Evolutionary conservation across 352 stramenopile genomes (phyloP).

Genomic region (Globisporangium apiculatum): DNA sequence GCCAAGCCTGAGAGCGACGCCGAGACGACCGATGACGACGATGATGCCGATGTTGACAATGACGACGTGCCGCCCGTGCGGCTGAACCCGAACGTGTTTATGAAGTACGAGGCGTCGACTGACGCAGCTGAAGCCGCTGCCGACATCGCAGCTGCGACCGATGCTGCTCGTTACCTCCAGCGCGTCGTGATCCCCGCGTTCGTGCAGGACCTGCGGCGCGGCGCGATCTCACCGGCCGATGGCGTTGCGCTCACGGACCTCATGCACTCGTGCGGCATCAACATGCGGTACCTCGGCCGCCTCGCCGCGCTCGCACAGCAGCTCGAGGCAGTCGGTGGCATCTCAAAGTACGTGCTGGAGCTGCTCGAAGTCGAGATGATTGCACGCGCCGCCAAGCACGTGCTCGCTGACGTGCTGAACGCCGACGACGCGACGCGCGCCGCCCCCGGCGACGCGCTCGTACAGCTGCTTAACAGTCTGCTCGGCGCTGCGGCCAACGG

Average conservation of each 20-base stretch:
- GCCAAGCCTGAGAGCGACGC: slow-evolving; percentile 22
- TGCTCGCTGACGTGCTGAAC: slow-evolving; percentile 67
- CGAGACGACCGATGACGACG: slow-evolving; percentile 20
- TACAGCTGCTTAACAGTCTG: slow-evolving; percentile 83
- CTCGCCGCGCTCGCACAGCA: slow-evolving; percentile 85
- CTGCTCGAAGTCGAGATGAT: slow-evolving; percentile 96
- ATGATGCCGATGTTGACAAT: slow-evolving; percentile 36
- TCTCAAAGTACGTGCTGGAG: slow-evolving; percentile 93
- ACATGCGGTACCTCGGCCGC: slow-evolving; percentile 94
- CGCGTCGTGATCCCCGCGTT: slow-evolving; percentile 83
- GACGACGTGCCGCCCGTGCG: slow-evolving; percentile 42
- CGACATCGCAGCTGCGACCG: slow-evolving; percentile 67
- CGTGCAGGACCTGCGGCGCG: slow-evolving; percentile 75
- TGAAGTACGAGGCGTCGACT: slow-evolving; percentile 79
- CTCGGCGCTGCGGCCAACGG: slow-evolving; percentile 26
- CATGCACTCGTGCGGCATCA: slow-evolving; percentile 94
- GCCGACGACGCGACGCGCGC: slow-evolving; percentile 48
- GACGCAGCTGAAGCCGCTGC: slow-evolving; percentile 52
- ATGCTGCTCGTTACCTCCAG: slow-evolving; percentile 79
- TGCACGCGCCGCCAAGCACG: slow-evolving; percentile 86
- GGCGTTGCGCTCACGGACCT: slow-evolving; percentile 90
- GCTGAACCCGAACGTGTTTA: slow-evolving; percentile 87
- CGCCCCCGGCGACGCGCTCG: slow-evolving; percentile 63
- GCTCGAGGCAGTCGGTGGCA: slow-evolving; percentile 77
- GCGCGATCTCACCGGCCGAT: slow-evolving; percentile 80